A percentile compares a stretch with the other conserved stretches of the same genome.
These are phyloP conservation scores for Mortierella sp. DNA, from an alignment of 371 early-diverging fungal genomes.

Conservation along the genomic window DNA sequence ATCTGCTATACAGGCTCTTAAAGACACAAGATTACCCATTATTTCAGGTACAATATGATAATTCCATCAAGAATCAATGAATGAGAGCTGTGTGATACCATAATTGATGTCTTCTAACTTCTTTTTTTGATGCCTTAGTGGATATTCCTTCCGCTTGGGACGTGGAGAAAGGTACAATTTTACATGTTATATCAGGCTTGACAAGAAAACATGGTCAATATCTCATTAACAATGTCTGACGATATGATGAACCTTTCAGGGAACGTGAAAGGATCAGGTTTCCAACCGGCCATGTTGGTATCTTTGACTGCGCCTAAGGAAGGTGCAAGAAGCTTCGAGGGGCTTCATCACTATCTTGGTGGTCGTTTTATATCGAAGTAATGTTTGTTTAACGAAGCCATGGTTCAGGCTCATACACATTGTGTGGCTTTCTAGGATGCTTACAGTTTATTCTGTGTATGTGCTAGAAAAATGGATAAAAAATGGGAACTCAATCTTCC, in stretches of 20 bases:
- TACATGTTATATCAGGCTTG: background rate
- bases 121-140: conserved; percentile 57
- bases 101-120: background rate
- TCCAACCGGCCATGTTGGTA: conserved; percentile 84
- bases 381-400: background rate
- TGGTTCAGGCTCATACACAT: background rate
- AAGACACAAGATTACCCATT: conserved; percentile 67
- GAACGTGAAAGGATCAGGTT: conserved; percentile 58
- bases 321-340: conserved; percentile 76
- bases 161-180: conserved; percentile 79
- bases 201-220: background rate
- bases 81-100: too few relatives aligned
- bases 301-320: conserved; percentile 94
- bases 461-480: conserved; percentile 62
- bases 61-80: too few relatives aligned
- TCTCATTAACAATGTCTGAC: background rate
- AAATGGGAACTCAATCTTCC: conserved; percentile 77
- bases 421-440: background rate
- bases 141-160: conserved; percentile 97
- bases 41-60: conserved; percentile 61
- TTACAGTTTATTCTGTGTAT: background rate
- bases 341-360: conserved; percentile 87
- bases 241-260: conserved; percentile 42
- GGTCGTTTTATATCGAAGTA: conserved; percentile 88
- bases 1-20: conserved; percentile 69